A percentile compares a stretch with the other conserved stretches of the same genome.
Evolutionary conservation across 352 stramenopile genomes (phyloP).

Genomic region (Pythium rishiriense): DNA sequence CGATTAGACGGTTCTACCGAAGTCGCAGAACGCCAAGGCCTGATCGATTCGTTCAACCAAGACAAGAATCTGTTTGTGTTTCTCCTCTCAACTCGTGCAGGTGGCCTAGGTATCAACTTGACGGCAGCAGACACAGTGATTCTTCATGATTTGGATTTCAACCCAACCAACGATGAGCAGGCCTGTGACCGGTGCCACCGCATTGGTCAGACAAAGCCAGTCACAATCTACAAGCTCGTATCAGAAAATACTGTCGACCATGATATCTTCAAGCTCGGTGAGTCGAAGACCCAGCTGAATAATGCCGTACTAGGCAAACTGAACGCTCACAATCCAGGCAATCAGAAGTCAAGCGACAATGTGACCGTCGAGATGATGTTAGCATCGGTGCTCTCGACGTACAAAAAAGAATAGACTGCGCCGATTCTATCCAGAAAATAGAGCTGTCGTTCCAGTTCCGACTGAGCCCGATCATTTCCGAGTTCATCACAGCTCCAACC

Average conservation of each 20-base stretch:
- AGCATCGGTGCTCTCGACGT: conserved; percentile 73
- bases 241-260: conserved; percentile 91
- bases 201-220: conserved; percentile 88
- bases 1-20: conserved; percentile 80
- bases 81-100: conserved; percentile 96
- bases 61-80: conserved; percentile 96
- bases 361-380: conserved; percentile 83
- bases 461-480: too few species aligned
- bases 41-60: conserved; percentile 88
- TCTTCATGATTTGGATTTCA: conserved; percentile 87
- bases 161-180: conserved; percentile 84
- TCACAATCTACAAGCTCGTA: conserved; percentile 93
- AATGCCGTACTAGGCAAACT: conserved; percentile 84
- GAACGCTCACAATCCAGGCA: conserved; percentile 53
- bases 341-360: conserved; percentile 30
- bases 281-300: conserved; percentile 87
- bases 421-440: not conserved
- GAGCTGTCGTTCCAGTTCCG: not conserved
- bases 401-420: conserved; percentile 49
- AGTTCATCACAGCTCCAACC: too few species aligned
- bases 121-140: conserved; percentile 91
- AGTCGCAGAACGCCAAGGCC: conserved; percentile 67
- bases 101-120: conserved; percentile 98
- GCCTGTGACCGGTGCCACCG: conserved; percentile 90
- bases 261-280: conserved; percentile 86